phyloP scores from a whole-genome alignment of 495 filamentous ascomycete species.

The Penicillium ucsense region DNA sequence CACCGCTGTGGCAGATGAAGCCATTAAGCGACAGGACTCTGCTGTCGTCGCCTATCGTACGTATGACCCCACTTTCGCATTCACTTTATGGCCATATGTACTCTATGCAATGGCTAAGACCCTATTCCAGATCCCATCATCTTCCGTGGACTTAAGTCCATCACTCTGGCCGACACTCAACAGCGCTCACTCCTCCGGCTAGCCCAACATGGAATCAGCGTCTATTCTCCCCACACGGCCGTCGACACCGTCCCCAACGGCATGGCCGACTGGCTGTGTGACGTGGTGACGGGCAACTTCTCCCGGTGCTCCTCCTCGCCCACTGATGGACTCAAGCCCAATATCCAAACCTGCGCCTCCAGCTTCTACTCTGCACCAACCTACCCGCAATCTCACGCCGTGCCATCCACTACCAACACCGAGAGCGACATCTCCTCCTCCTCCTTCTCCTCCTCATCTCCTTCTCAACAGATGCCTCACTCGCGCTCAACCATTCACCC shows the following conservation, averaged over 20 bases:
- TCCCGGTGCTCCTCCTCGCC: slow-evolving; percentile 17
- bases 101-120: not conserved
- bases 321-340: slow-evolving; percentile 1
- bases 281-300: slow-evolving; percentile 58
- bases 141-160: slow-evolving; percentile 78
- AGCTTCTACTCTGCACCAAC: slow-evolving; percentile 32
- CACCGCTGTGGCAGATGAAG: slow-evolving; percentile 80
- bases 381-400: slow-evolving; percentile 24
- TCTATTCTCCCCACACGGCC: slow-evolving; percentile 93
- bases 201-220: slow-evolving; percentile 80
- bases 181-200: slow-evolving; percentile 76
- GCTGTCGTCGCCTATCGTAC: slow-evolving; percentile 84
- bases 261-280: slow-evolving; percentile 89
- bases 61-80: slow-evolving; percentile 7
- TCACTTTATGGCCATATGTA: not conserved
- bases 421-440: no score
- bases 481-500: slow-evolving; percentile 44
- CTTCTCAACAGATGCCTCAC: slow-evolving; percentile 38
- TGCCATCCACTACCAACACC: slow-evolving; percentile 3
- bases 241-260: slow-evolving; percentile 82
- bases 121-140: slow-evolving; percentile 75
- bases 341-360: slow-evolving; percentile 14
- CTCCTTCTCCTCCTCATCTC: no score
- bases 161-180: slow-evolving; percentile 76
- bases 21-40: slow-evolving; percentile 63